A percentile compares a stretch with the other conserved stretches of the same genome.
Evolutionary conservation across 2,329 filamentous ascomycete species (phyloP).

Genomic region (Cladobotryum mycophilum): DNA sequence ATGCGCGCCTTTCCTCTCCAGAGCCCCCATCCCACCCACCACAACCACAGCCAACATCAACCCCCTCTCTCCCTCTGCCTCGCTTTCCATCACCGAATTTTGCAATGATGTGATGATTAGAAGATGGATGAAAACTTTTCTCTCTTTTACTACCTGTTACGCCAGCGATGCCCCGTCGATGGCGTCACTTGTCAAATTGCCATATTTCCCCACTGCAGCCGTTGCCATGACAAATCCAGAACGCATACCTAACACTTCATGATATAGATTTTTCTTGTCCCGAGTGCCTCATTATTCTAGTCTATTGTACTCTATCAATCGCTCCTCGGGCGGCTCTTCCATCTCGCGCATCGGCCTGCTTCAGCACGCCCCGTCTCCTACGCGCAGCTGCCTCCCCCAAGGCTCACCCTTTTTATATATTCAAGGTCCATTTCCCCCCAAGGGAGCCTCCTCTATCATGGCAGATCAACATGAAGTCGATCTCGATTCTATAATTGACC

Average conservation of each 20-base stretch:
- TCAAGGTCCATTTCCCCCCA: slow-evolving; percentile 31
- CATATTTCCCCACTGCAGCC: no score
- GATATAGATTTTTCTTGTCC: background rate
- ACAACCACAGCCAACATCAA: background rate
- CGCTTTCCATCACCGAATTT: slow-evolving; percentile 1
- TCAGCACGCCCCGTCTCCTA: slow-evolving; percentile 18
- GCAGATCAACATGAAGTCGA: slow-evolving; percentile 80
- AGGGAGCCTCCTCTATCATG: slow-evolving; percentile 41
- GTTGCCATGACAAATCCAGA: no score
- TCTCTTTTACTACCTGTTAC: no score
- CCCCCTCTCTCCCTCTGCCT: background rate
- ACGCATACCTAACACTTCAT: no score
- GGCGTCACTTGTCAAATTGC: background rate
- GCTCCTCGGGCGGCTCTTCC: slow-evolving; percentile 23
- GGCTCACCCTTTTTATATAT: slow-evolving; percentile 21
- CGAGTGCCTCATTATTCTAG: slow-evolving; percentile 21
- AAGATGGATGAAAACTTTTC: no score
- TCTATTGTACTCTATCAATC: slow-evolving; percentile 25
- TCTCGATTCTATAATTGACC: slow-evolving; percentile 98
- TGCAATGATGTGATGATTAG: background rate
- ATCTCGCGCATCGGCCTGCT: slow-evolving; percentile 23
- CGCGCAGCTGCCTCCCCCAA: slow-evolving; percentile 20
- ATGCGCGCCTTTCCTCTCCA: slow-evolving; percentile 6
- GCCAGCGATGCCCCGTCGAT: background rate
- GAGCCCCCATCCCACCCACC: background rate